Conservation (phyloP, 2,329 filamentous ascomycete genomes). For the Tolypocladium album region DNA sequence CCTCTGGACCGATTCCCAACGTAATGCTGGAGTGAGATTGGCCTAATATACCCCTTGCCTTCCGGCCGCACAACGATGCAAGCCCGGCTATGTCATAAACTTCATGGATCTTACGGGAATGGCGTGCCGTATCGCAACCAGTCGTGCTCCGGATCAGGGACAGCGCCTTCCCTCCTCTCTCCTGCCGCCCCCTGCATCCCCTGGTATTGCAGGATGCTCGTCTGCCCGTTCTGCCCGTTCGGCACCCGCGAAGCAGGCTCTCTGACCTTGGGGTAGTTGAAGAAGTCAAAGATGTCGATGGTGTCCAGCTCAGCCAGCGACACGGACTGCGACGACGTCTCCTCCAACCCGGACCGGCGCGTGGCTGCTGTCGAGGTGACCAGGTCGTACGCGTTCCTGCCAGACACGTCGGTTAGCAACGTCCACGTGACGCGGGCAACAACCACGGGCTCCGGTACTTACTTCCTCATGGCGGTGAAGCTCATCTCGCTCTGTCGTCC, state of each 20-base stretch:
- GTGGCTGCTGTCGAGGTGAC: slow-evolving; percentile 23
- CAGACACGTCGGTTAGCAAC: background rate
- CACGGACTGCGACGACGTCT: slow-evolving; percentile 25
- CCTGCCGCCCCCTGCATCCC: background rate
- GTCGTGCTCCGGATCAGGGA: slow-evolving; percentile 8
- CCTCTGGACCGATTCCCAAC: background rate
- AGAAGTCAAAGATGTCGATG: slow-evolving; percentile 34
- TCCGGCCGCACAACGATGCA: background rate
- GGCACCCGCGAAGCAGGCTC: slow-evolving; percentile 8
- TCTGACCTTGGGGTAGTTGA: slow-evolving; percentile 27
- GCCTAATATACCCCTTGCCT: background rate
- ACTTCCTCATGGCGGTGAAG: slow-evolving; percentile 30
- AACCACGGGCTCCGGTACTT: slow-evolving; percentile 2
- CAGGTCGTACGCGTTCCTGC: slow-evolving; percentile 27
- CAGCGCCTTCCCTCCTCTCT: background rate
- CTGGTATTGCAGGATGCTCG: slow-evolving; percentile 13
- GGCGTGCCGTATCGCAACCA: slow-evolving; percentile 7
- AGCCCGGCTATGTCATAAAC: background rate
- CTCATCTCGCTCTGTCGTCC: slow-evolving; percentile 22
- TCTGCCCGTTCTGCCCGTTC: slow-evolving; percentile 10
- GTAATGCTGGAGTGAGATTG: background rate
- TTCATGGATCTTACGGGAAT: background rate
- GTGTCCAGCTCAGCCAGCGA: slow-evolving; percentile 29
- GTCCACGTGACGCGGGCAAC: background rate
- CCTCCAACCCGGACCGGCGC: slow-evolving; percentile 25